These are phyloP conservation scores for Rhypophila decipiens DNA, from an alignment of 495 filamentous ascomycete species.

Conservation along the genomic window DNA sequence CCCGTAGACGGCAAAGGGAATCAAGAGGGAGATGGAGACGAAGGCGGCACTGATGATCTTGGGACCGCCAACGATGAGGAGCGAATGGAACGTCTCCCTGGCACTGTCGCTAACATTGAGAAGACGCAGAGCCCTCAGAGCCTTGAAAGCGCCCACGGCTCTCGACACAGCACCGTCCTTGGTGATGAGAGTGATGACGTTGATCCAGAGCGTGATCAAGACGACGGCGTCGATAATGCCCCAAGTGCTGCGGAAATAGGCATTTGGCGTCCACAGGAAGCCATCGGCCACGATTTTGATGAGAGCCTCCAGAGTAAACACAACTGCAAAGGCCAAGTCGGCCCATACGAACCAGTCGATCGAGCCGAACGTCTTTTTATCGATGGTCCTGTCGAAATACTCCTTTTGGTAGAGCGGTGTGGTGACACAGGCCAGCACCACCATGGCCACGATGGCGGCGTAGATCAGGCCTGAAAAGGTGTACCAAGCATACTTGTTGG, in stretches of 20 bases:
- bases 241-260: slow-evolving; percentile 94
- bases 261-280: slow-evolving; percentile 95
- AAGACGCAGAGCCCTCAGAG: slow-evolving; percentile 83
- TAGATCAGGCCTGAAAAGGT: slow-evolving; percentile 91
- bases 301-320: slow-evolving; percentile 81
- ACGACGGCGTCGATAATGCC: slow-evolving; percentile 94
- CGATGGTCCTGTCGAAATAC: slow-evolving; percentile 59
- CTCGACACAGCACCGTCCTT: slow-evolving; percentile 76
- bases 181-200: slow-evolving; percentile 73
- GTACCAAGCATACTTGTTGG: slow-evolving; percentile 85
- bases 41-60: slow-evolving; percentile 77
- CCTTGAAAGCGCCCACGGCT: slow-evolving; percentile 95
- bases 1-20: slow-evolving; percentile 94
- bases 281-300: slow-evolving; percentile 97
- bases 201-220: slow-evolving; percentile 91
- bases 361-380: slow-evolving; percentile 34
- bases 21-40: slow-evolving; percentile 87
- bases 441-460: slow-evolving; percentile 91
- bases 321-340: slow-evolving; percentile 79
- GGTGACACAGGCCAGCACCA: slow-evolving; percentile 86
- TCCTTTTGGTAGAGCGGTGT: slow-evolving; percentile 89
- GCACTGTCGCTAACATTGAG: slow-evolving; percentile 96
- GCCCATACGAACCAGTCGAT: slow-evolving; percentile 88
- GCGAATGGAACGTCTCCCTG: slow-evolving; percentile 90
- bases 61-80: slow-evolving; percentile 87